These are phyloP conservation scores for Marasmius sp. DNA, from an alignment of 1,284 basidiomycete species.

Conservation along the genomic window DNA sequence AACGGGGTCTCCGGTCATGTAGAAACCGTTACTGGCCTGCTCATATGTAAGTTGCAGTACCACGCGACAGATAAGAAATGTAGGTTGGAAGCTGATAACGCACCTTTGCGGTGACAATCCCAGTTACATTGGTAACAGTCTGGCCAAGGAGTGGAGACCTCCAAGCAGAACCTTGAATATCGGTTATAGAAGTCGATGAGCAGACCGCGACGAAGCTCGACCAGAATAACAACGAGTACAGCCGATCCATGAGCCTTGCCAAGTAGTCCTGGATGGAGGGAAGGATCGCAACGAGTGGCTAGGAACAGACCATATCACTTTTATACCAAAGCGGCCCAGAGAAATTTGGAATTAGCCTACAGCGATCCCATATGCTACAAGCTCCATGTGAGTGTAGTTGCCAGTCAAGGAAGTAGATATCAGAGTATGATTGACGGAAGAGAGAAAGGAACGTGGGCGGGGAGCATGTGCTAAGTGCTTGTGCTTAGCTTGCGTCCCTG, in stretches of 20 bases:
- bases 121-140: conserved; percentile 48
- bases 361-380: not conserved
- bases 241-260: conserved; percentile 27
- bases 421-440: too few relatives aligned
- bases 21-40: conserved; percentile 52
- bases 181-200: conserved; percentile 39
- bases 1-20: conserved; percentile 46
- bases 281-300: not conserved
- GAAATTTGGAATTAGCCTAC: not conserved
- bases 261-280: conserved; percentile 11
- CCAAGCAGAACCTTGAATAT: conserved; percentile 55
- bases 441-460: too few relatives aligned
- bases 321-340: not conserved
- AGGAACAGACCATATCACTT: not conserved
- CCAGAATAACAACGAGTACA: conserved; percentile 26
- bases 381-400: not conserved
- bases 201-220: conserved; percentile 18
- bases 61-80: not conserved
- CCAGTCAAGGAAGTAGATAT: too few relatives aligned
- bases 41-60: not conserved
- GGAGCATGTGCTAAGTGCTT: too few relatives aligned
- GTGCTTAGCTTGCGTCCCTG: too few relatives aligned
- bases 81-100: not conserved
- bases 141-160: conserved; percentile 49
- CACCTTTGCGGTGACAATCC: conserved; percentile 58